A percentile compares a stretch with the other conserved stretches of the same genome.
These are phyloP conservation scores for Ceratobasidium sp. DNA, from an alignment of 1,284 basidiomycete genomes.

Conservation along the genomic window DNA sequence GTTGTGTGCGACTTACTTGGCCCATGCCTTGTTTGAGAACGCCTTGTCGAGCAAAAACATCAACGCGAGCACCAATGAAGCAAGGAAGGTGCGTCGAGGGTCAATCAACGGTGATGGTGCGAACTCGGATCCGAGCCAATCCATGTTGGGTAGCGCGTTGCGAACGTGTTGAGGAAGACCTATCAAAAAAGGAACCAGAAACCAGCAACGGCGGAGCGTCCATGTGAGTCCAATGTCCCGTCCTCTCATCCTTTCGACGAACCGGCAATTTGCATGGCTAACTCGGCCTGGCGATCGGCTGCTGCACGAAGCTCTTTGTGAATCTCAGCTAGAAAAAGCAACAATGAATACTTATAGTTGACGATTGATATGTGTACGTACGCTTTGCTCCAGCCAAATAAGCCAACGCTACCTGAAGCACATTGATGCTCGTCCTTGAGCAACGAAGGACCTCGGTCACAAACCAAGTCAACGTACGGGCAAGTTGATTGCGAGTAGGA, in stretches of 20 bases:
- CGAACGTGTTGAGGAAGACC: slow-evolving; percentile 9
- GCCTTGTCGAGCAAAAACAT: slow-evolving; percentile 94
- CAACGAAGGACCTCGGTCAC: slow-evolving; percentile 40
- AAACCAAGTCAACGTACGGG: slow-evolving; percentile 21
- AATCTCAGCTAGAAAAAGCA: slow-evolving; percentile 14
- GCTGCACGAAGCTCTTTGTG: slow-evolving; percentile 21
- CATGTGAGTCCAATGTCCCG: neutral
- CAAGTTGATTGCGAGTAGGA: slow-evolving; percentile 14
- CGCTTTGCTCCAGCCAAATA: slow-evolving; percentile 35
- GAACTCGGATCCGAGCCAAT: slow-evolving; percentile 20
- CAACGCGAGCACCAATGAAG: slow-evolving; percentile 84
- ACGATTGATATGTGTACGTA: neutral
- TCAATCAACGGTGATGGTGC: slow-evolving; percentile 70
- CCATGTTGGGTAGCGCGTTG: neutral
- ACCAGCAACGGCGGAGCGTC: neutral
- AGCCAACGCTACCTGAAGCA: slow-evolving; percentile 41
- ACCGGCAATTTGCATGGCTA: slow-evolving; percentile 17
- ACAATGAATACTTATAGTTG: neutral
- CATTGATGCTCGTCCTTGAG: slow-evolving; percentile 38
- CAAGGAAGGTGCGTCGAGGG: slow-evolving; percentile 87
- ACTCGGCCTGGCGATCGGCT: slow-evolving; percentile 12
- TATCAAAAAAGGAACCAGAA: neutral
- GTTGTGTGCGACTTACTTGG: slow-evolving; percentile 56
- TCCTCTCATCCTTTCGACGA: slow-evolving; percentile 7
- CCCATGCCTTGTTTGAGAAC: slow-evolving; percentile 92